Evolutionary conservation across 306 rosid genomes (phyloP).

Genomic region (Dicorynia guianensis): DNA sequence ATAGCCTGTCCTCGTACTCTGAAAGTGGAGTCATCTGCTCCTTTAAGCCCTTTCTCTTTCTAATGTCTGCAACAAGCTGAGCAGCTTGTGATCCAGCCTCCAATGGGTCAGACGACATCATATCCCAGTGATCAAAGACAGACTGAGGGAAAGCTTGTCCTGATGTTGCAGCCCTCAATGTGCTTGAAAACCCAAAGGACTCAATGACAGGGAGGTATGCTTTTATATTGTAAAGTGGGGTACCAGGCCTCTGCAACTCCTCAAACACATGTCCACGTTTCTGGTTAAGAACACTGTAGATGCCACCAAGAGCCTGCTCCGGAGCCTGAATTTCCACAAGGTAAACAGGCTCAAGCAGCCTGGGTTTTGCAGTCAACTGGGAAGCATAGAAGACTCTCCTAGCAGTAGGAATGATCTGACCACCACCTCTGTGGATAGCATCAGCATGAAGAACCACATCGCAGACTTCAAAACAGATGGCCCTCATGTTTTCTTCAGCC

Average conservation of each 20-base stretch:
- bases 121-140: constrained; percentile 96
- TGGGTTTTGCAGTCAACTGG: constrained; percentile 76
- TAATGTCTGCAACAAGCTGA: constrained; percentile 62
- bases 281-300: constrained; percentile 84
- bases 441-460: constrained; percentile 84
- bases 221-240: constrained; percentile 83
- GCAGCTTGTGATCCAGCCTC: constrained; percentile 80
- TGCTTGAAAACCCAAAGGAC: constrained; percentile 80
- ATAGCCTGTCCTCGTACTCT: constrained; percentile 81
- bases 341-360: constrained; percentile 87
- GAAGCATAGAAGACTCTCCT: constrained; percentile 83
- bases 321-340: constrained; percentile 90
- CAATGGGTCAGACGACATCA: constrained; percentile 85
- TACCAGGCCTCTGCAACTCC: constrained; percentile 82
- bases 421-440: constrained; percentile 90
- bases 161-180: constrained; percentile 86
- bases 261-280: constrained; percentile 82
- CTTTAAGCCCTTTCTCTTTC: constrained; percentile 98
- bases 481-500: constrained; percentile 88
- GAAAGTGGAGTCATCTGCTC: constrained; percentile 87
- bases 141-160: constrained; percentile 97
- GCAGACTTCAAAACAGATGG: constrained; percentile 75
- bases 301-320: constrained; percentile 82
- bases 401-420: constrained; percentile 86
- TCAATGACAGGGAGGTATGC: constrained; percentile 79